phyloP scores from a whole-genome alignment of 768 basidiomycete species.

The Russula sp. region DNA sequence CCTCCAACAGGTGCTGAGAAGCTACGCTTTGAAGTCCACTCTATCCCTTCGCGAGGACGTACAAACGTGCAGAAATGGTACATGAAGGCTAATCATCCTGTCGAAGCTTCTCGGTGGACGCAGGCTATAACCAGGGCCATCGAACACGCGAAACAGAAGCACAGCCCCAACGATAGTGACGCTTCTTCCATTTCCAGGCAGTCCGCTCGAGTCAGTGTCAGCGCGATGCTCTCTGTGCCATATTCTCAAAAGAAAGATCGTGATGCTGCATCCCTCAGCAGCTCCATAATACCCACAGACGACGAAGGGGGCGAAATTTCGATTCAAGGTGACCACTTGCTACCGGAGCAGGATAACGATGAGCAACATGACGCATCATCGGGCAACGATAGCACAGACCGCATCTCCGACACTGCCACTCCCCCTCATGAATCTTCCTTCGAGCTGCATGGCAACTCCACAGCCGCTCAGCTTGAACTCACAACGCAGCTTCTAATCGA shows the following conservation, averaged over 20 bases:
- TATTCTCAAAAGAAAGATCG: conserved; percentile 7
- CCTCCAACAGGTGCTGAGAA: conserved; percentile 46
- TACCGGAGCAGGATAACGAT: background rate
- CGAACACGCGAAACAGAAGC: conserved; percentile 56
- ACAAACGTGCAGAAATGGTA: conserved; percentile 66
- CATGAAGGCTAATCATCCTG: conserved; percentile 79
- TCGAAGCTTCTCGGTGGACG: conserved; percentile 85
- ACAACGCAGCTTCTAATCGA: conserved; percentile 57
- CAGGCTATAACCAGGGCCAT: conserved; percentile 68
- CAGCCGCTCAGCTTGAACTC: conserved; percentile 73
- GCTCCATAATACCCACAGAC: conserved; percentile 25
- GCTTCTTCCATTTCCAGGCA: conserved; percentile 27
- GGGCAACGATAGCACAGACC: conserved; percentile 35
- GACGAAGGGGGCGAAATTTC: conserved; percentile 24
- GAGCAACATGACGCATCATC: conserved; percentile 43
- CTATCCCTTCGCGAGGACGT: conserved; percentile 45
- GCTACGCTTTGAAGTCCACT: conserved; percentile 78
- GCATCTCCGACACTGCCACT: conserved; percentile 26
- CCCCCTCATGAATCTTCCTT: conserved; percentile 58
- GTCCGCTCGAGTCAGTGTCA: conserved; percentile 14
- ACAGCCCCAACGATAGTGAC: conserved; percentile 39
- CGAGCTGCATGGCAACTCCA: conserved; percentile 63
- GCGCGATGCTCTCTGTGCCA: conserved; percentile 15
- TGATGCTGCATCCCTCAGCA: conserved; percentile 24
- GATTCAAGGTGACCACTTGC: background rate